Evolutionary conservation across 306 rosid species (phyloP).

Genomic region (Quercus bicolor): DNA sequence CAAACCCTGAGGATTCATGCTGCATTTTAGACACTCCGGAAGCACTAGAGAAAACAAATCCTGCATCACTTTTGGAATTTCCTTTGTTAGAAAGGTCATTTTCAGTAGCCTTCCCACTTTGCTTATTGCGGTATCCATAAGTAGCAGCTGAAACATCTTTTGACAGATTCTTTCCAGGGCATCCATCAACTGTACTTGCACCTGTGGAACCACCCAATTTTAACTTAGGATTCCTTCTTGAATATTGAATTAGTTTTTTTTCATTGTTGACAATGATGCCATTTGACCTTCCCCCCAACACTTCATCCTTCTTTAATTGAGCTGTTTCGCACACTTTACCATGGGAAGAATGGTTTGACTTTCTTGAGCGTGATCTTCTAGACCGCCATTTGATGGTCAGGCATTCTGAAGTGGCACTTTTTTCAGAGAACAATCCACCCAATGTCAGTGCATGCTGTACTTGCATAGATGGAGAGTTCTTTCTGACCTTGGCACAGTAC

Average conservation of each 20-base stretch:
- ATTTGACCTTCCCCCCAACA: slow-evolving; percentile 25
- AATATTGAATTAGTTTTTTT: slow-evolving; percentile 63
- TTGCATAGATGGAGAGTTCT: slow-evolving; percentile 60
- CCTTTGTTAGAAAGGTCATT: slow-evolving; percentile 16
- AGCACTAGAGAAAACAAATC: slow-evolving; percentile 29
- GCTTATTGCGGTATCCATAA: slow-evolving; percentile 29
- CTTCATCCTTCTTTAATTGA: slow-evolving; percentile 48
- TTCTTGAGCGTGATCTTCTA: slow-evolving; percentile 72
- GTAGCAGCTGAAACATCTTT: slow-evolving; percentile 23
- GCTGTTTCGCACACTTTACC: slow-evolving; percentile 33
- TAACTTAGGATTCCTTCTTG: slow-evolving; percentile 68
- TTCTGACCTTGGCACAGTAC: slow-evolving; percentile 68
- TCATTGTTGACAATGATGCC: slow-evolving; percentile 28
- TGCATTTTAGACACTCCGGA: slow-evolving; percentile 36
- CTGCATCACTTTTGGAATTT: slow-evolving; percentile 37
- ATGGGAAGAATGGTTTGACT: slow-evolving; percentile 29
- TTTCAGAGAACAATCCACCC: slow-evolving; percentile 56
- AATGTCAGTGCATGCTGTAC: slow-evolving; percentile 59
- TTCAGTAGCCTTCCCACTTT: slow-evolving; percentile 22
- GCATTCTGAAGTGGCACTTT: slow-evolving; percentile 31
- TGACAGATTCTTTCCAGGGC: slow-evolving; percentile 15
- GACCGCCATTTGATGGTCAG: slow-evolving; percentile 60
- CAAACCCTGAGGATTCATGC: slow-evolving; percentile 30
- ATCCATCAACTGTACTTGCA: slow-evolving; percentile 23
- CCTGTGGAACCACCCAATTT: slow-evolving; percentile 41